Evolutionary conservation across 139 green algal species (phyloP).

Genomic region (Picochlorum sp.): DNA sequence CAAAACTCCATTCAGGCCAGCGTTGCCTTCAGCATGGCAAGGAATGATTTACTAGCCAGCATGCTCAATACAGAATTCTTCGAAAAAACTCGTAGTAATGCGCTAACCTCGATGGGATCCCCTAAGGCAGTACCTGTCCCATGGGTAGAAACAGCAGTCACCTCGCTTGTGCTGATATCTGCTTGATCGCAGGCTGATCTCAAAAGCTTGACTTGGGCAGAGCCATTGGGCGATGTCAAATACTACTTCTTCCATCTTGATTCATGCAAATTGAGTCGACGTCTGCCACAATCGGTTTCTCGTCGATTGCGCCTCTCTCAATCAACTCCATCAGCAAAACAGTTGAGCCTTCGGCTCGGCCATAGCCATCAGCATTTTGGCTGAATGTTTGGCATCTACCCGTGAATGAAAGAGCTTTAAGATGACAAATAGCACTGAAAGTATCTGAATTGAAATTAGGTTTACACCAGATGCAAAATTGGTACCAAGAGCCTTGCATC

Average conservation of each 20-base stretch:
- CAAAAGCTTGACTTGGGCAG: conserved; percentile 54
- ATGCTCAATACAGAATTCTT: conserved; percentile 11
- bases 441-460: conserved; percentile 24
- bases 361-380: conserved; percentile 49
- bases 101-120: conserved; percentile 38
- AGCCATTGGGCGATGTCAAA: conserved; percentile 74
- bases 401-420: conserved; percentile 33
- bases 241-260: conserved; percentile 75
- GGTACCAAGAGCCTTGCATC: neutral
- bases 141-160: conserved; percentile 22
- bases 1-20: conserved; percentile 56
- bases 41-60: conserved; percentile 35
- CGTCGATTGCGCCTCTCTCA: neutral
- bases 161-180: neutral
- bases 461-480: conserved; percentile 31
- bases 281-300: conserved; percentile 4
- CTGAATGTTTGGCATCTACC: conserved; percentile 54
- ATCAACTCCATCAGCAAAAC: conserved; percentile 10
- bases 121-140: conserved; percentile 45
- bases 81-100: conserved; percentile 7
- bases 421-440: conserved; percentile 21
- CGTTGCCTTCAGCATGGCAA: conserved; percentile 48
- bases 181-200: conserved; percentile 28
- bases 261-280: conserved; percentile 63
- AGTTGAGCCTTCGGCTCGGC: conserved; percentile 35